Conservation (phyloP, 257 asterid species). For the Nicotiana attenuata region DNA sequence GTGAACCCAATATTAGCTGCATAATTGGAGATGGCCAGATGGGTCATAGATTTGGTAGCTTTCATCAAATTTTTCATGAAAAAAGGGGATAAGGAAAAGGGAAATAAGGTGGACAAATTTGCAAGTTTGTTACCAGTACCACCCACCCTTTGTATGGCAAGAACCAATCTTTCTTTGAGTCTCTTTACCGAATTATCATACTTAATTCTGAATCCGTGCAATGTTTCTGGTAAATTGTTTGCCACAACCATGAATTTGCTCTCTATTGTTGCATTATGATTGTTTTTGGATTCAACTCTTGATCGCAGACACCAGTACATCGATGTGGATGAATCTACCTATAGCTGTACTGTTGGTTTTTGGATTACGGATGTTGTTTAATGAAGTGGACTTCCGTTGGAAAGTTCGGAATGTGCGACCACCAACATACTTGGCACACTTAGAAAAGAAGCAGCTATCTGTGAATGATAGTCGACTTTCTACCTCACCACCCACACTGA, state of each 20-base stretch:
- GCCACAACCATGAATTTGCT: constrained; percentile 4
- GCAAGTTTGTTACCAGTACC: neutral
- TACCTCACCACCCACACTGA: constrained; percentile 48
- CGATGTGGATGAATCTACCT: constrained; percentile 92
- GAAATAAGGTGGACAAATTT: neutral
- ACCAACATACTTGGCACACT: constrained; percentile 62
- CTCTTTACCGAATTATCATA: neutral
- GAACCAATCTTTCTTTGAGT: neutral
- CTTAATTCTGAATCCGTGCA: neutral
- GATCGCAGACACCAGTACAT: constrained; percentile 89
- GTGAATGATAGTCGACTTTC: constrained; percentile 85
- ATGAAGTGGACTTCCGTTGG: constrained; percentile 80
- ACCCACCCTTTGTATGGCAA: neutral
- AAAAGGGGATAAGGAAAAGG: neutral
- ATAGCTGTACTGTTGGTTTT: constrained; percentile 71
- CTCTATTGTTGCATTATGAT: neutral
- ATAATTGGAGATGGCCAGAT: too few relatives aligned
- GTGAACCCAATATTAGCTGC: too few relatives aligned
- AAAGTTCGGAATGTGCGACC: constrained; percentile 51
- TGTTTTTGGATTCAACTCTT: constrained; percentile 12
- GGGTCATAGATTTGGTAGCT: neutral
- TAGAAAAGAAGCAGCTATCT: constrained; percentile 88
- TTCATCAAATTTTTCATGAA: neutral
- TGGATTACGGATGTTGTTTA: constrained; percentile 64
- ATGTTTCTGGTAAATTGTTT: constrained; percentile 1